Base-by-base conservation (phyloP, 225 moss, liverwort and hornwort species). In the Bryoerythrophyllum caledonicum region DNA sequence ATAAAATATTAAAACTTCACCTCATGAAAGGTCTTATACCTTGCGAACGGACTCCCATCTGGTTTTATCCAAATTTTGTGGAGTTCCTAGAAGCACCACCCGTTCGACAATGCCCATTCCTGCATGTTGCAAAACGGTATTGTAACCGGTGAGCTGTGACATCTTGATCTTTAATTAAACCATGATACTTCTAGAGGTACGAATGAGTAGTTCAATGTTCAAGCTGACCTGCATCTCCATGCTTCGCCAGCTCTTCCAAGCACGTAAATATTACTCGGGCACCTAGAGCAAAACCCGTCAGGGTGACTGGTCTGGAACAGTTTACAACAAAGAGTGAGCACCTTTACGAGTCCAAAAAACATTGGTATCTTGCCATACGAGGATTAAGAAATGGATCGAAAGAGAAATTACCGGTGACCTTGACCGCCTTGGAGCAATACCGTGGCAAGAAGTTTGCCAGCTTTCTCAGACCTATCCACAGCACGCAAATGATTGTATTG, bases 81-180 rank as follows among this genome's bases (percentile, higher is more conserved):
- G 97, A 78, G 94, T 91, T 64, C 97, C 94, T 8, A 99, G 84
- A 49, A 99, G 87, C 11, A 99, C 91, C 65, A 99, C 97, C 16
- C 94, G 86, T 86, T 99, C 97, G 80, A 99, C 93, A 71, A 99
- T 95, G 61, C 97, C 88, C 2, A 67, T 57, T 70, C 86, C 97
- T 93, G 87, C 70, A 63, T 25, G 38, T 25, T 19, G 1, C 59
- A 60, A 75, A 1, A 32, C 32, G 32, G 32, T 4, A 38, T 54
- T 19, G 30, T 1, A 3, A 53, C 48, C 49, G 25, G 38, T 51
- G 59, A n/a, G 35, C 26, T 8, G 19, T 20, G 20, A n/a, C 16
- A 24, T 21, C 23, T 35, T 35, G 49, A 17, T 12, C 28, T 52
- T 12, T 11, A 25, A 4, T 8, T 38, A n/a, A 3, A 40, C 25